Percentiles rank a stretch among this genome's conserved stretches.
Conservation (phyloP, 805 yeast genomes). For the Schwanniomyces polymorphus region DNA sequence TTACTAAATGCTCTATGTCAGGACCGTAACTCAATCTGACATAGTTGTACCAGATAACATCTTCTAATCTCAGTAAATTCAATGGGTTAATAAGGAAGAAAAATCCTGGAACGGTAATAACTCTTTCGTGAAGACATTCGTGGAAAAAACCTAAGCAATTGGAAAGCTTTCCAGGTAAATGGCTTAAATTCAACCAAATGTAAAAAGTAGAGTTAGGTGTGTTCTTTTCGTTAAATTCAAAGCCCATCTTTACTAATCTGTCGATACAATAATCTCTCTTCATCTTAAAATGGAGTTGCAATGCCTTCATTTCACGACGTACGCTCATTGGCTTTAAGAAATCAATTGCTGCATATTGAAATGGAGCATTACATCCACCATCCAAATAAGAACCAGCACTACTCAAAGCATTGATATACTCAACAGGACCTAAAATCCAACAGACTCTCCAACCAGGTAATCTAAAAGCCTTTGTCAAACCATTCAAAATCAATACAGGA, state of each 20-base stretch:
- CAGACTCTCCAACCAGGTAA: constrained; percentile 67
- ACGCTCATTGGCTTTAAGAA: constrained; percentile 53
- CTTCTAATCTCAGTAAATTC: constrained; percentile 46
- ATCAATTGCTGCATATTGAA: constrained; percentile 59
- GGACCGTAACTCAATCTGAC: constrained; percentile 64
- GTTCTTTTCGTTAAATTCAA: constrained; percentile 40
- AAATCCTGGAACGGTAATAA: constrained; percentile 62
- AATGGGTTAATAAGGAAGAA: constrained; percentile 61
- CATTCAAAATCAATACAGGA: constrained; percentile 60
- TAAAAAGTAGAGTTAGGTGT: constrained; percentile 61
- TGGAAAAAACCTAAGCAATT: constrained; percentile 64
- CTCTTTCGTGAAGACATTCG: constrained; percentile 59
- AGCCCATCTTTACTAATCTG: constrained; percentile 54
- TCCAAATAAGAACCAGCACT: constrained; percentile 62
- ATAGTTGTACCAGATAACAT: constrained; percentile 59
- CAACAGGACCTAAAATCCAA: constrained; percentile 65
- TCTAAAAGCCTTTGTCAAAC: constrained; percentile 60
- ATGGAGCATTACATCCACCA: constrained; percentile 63
- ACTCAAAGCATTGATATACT: constrained; percentile 52
- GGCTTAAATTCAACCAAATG: constrained; percentile 57
- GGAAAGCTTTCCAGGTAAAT: constrained; percentile 54
- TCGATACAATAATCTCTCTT: constrained; percentile 56
- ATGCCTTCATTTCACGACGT: constrained; percentile 53
- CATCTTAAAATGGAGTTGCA: constrained; percentile 55
- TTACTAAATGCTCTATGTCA: constrained; percentile 47